A percentile compares a stretch with the other conserved stretches of the same genome.
Conservation (phyloP, 768 basidiomycete species). For the Mycena alexandri region DNA sequence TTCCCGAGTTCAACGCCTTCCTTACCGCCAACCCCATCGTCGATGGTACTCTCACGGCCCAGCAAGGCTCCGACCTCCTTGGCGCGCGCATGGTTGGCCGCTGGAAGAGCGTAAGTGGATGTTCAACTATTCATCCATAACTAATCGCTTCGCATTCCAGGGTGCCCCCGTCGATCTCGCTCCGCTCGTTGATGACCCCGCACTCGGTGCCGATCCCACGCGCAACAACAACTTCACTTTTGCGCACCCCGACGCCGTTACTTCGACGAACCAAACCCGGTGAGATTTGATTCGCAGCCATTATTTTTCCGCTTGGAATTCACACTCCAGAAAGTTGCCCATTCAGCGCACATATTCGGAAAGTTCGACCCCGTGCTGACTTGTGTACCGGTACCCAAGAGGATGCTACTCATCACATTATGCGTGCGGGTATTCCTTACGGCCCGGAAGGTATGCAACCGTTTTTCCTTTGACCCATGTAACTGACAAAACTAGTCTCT, state of each 20-base stretch:
- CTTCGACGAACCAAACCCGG: conserved; percentile 19
- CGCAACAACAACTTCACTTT: conserved; percentile 33
- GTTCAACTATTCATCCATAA: not conserved
- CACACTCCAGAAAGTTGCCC: not conserved
- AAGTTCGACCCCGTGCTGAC: conserved; percentile 44
- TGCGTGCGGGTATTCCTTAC: conserved; percentile 52
- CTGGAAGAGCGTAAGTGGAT: conserved; percentile 61
- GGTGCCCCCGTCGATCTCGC: conserved; percentile 29
- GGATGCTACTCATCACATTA: conserved; percentile 41
- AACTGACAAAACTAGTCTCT: conserved; percentile 39
- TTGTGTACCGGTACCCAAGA: conserved; percentile 31
- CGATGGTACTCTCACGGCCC: conserved; percentile 49
- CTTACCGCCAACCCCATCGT: conserved; percentile 54
- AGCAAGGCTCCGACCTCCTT: conserved; percentile 60
- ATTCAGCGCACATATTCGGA: conserved; percentile 28
- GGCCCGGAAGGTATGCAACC: conserved; percentile 42
- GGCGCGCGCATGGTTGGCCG: conserved; percentile 68
- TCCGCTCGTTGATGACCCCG: conserved; percentile 21
- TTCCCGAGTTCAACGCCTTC: conserved; percentile 65
- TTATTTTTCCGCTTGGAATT: not conserved
- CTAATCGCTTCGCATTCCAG: conserved; percentile 4
- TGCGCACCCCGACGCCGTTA: not conserved
- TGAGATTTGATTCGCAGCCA: not conserved
- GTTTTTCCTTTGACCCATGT: not conserved
- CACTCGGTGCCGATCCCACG: conserved; percentile 19